Conservation (phyloP, 106 monocot genomes). For the Dioscorea dumetorum region DNA sequence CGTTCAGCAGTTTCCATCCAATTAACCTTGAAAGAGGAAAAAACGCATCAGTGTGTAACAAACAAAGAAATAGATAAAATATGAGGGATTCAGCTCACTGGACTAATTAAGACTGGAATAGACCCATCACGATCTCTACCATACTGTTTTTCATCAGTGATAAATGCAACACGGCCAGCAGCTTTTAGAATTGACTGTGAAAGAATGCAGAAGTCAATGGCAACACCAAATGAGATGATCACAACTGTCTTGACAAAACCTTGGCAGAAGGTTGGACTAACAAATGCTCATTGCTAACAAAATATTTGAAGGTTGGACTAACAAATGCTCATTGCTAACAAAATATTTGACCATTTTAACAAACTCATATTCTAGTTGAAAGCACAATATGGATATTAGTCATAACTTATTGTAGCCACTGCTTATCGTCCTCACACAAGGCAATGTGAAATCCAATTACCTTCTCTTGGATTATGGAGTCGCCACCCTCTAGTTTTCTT, state of each 20-base stretch:
- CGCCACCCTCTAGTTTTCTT: conserved; percentile 40
- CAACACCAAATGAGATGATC: background rate
- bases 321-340: too few relatives aligned
- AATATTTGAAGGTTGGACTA: too few relatives aligned
- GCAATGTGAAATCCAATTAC: conserved; percentile 12
- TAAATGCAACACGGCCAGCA: conserved; percentile 51
- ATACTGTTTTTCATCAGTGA: conserved; percentile 45
- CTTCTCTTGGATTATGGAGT: conserved; percentile 67
- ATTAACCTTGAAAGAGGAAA: conserved; percentile 30
- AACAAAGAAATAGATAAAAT: background rate
- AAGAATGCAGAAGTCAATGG: background rate
- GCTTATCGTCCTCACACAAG: too few relatives aligned
- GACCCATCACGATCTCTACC: conserved; percentile 48
- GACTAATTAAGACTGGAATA: conserved; percentile 58
- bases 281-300: too few relatives aligned
- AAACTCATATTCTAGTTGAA: too few relatives aligned
- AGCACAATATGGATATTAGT: too few relatives aligned
- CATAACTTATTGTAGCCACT: too few relatives aligned
- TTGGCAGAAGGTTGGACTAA: too few relatives aligned
- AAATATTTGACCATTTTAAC: too few relatives aligned
- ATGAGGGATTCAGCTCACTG: conserved; percentile 26
- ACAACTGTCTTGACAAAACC: too few relatives aligned
- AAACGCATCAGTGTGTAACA: background rate
- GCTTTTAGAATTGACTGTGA: conserved; percentile 40
- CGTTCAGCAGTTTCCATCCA: conserved; percentile 63